Percentiles rank a stretch among this genome's conserved stretches.
phyloP scores from a whole-genome alignment of 1,284 basidiomycete genomes.

The Austropuccinia psidii region DNA sequence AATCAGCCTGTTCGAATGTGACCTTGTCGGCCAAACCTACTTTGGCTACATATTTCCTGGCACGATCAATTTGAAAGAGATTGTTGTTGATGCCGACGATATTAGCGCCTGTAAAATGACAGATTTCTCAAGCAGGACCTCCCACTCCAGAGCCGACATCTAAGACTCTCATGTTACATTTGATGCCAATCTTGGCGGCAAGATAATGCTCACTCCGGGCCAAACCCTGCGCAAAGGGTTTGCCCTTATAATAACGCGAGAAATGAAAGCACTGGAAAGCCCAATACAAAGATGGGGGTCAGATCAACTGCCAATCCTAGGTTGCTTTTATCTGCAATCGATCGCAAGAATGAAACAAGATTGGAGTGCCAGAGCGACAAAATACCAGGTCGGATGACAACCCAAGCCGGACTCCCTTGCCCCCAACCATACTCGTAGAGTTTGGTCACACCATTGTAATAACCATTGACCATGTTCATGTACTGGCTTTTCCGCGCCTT shows the following conservation, averaged over 20 bases:
- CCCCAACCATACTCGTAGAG: constrained; percentile 80
- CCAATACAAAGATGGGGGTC: no score
- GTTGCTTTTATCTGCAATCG: no score
- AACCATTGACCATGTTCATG: constrained; percentile 85
- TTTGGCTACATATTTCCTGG: constrained; percentile 70
- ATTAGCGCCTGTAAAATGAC: constrained; percentile 75
- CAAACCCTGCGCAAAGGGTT: constrained; percentile 52
- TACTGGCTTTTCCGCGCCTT: constrained; percentile 74
- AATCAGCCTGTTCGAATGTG: constrained; percentile 80
- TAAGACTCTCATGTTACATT: constrained; percentile 86
- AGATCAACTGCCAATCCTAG: no score
- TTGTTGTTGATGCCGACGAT: constrained; percentile 95
- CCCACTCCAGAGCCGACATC: constrained; percentile 98
- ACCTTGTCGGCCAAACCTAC: constrained; percentile 72
- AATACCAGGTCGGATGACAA: no score
- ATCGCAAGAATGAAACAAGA: no score
- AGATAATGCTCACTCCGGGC: constrained; percentile 99
- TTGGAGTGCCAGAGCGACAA: no score
- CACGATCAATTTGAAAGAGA: constrained; percentile 83
- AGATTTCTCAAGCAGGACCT: constrained; percentile 91
- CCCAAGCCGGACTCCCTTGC: constrained; percentile 22
- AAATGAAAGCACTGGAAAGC: constrained; percentile 50
- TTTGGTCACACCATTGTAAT: constrained; percentile 58
- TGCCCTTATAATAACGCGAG: constrained; percentile 48
- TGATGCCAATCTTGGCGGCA: constrained; percentile 69